Base-by-base conservation (phyloP, 2,329 filamentous ascomycete species). In the Aspergillus aculeatus region DNA sequence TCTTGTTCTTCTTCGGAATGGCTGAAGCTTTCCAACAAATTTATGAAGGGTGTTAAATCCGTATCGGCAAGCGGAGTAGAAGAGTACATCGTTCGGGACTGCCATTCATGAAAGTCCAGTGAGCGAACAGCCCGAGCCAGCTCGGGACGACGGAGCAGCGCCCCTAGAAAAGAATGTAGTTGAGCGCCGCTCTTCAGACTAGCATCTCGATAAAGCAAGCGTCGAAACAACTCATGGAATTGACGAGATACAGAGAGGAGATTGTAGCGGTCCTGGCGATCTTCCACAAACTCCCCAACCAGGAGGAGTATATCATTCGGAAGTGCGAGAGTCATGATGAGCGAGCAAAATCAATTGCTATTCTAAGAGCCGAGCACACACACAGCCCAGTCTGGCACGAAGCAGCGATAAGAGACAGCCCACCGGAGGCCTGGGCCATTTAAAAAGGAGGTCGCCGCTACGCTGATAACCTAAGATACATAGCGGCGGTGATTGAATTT, bases 221-320 rank as follows among this genome's bases (percentile, higher is more conserved):
- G 60, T 7, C 69, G 61, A n/a, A 71, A 72, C n/a, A 73, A 51
- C 12, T 66, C 61, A 21, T 72, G 64, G 12, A 73, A 73, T 16
- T 63, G 66, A 16, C 38, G 64, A 19, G 62, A 71, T 10, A 68
- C 66, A 47, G 71, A 68, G 12, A 69, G 50, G 11, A 72, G 64
- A 29, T 68, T 70, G 51, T 67, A 68, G 19, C 70, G 64, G 21
- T 73, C 69, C 48, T 47, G 21, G 21, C 65, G 66, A n/a, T 62
- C 54, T 41, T 72, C 63, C 24, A 72, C 48, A 3, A 63, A 65
- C 41, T 73, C 69, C 49, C 69, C 71, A 24, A 72, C 56, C 29
- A 71, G 55, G n/a, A 69, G 60, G 21, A 72, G 62, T 49, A 75
- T 64, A 57, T 73, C 71, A 62, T 70, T 69, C 23, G 73, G 61